Evolutionary conservation across 2,329 filamentous ascomycete genomes (phyloP).

Genomic region (Penicillium palitans): DNA sequence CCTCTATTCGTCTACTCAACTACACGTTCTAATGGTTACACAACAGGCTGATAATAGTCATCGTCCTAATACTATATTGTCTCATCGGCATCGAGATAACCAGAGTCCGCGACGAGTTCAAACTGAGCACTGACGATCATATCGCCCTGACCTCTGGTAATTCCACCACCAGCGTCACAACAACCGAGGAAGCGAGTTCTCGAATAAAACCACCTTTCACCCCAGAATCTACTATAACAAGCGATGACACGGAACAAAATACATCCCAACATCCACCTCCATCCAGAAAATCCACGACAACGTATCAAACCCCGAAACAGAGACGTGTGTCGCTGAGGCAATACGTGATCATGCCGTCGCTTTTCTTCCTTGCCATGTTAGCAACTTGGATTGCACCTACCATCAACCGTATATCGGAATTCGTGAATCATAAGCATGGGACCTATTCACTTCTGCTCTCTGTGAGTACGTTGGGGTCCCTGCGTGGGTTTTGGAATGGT

Average conservation of each 20-base stretch:
- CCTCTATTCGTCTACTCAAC: not conserved
- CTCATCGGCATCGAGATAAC: slow-evolving; percentile 37
- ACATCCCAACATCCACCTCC: not conserved
- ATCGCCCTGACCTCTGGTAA: slow-evolving; percentile 29
- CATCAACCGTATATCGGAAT: slow-evolving; percentile 39
- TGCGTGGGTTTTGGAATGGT: slow-evolving; percentile 43
- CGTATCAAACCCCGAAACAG: slow-evolving; percentile 16
- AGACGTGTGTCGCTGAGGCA: slow-evolving; percentile 40
- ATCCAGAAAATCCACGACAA: not conserved
- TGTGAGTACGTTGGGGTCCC: slow-evolving; percentile 37
- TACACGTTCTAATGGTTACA: not conserved
- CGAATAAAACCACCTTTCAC: not conserved
- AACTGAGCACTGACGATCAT: slow-evolving; percentile 30
- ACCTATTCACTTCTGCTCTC: slow-evolving; percentile 35
- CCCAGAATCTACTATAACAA: slow-evolving; percentile 12
- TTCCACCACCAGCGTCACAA: slow-evolving; percentile 9
- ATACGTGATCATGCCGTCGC: slow-evolving; percentile 42
- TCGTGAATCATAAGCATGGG: slow-evolving; percentile 29
- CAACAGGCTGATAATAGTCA: slow-evolving; percentile 32
- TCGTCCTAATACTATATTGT: slow-evolving; percentile 24
- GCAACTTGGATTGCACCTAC: slow-evolving; percentile 41
- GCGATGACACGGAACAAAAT: slow-evolving; percentile 7
- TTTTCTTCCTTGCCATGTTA: slow-evolving; percentile 40
- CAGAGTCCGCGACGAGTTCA: slow-evolving; percentile 35
- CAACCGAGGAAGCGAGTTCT: slow-evolving; percentile 12